A percentile compares a stretch with the other conserved stretches of the same genome.
These are phyloP conservation scores for Remersonia thermophila DNA, from an alignment of 2,329 filamentous ascomycete genomes.

Conservation along the genomic window DNA sequence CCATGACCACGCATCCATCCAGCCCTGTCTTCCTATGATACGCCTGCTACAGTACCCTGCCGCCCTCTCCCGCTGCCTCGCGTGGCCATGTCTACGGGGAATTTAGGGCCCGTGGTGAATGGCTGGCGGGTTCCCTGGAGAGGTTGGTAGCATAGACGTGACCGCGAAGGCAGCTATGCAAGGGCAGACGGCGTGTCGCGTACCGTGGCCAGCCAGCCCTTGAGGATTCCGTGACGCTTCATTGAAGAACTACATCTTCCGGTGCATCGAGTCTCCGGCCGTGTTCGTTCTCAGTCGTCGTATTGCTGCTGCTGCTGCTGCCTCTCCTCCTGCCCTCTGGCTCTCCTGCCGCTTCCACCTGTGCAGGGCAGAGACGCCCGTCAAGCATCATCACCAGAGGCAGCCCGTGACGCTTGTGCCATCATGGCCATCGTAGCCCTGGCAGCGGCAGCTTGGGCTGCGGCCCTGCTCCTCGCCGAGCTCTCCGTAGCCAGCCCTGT, in stretches of 20 bases:
- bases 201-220: constrained; percentile 8
- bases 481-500: constrained; percentile 21
- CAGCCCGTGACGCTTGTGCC: too few species aligned
- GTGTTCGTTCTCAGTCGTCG: neutral
- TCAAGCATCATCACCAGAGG: constrained; percentile 17
- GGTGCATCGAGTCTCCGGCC: neutral
- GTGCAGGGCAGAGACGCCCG: too few species aligned
- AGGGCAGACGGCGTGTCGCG: constrained; percentile 5
- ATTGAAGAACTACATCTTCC: constrained; percentile 1
- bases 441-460: constrained; percentile 18
- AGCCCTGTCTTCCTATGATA: constrained; percentile 1
- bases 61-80: neutral
- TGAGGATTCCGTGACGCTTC: constrained; percentile 4
- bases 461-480: constrained; percentile 20
- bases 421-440: too few species aligned
- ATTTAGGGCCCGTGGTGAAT: constrained; percentile 2
- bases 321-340: neutral
- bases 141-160: constrained; percentile 1
- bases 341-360: neutral
- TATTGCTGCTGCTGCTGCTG: neutral
- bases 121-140: constrained; percentile 5
- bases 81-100: neutral
- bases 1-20: constrained; percentile 7
- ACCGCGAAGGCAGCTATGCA: constrained; percentile 3
- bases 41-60: too few species aligned